Evolutionary conservation across 176 grass and related monocot species (phyloP), one percentile per base, ranked within the genome.

Genomic region (Alopecurus myosuroides): DNA sequence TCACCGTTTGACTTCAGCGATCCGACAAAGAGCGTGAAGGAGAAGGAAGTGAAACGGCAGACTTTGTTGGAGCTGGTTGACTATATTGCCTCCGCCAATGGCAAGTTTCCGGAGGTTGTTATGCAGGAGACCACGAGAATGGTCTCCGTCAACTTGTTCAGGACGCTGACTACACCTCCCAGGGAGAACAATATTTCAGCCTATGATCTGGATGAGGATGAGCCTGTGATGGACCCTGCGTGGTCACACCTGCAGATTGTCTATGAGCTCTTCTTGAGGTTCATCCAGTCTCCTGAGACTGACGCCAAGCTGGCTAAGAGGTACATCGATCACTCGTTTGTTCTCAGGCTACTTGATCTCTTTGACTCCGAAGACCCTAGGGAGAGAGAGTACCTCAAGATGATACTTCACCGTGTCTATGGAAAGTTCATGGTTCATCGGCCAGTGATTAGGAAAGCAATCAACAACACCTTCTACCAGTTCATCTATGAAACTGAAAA

Each of bases 401-500:
- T 88, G 91, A 94, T 97, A 69, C 85, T 97, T 49, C 94, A 97
- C 64, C 89, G 94, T 36, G 90, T 97, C 78, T 97, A 97, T 5
- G 94, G 94, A 63, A 97, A 97, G 75, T 97, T 97, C 89, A 97
- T 97, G 94, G 94, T 97, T 42, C 94, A 97, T 76, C 87, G 94
- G 0, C 94, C 94, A 20, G 89, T 86, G 46, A 94, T 97, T 78
- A 62, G 94, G 74, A 97, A 97, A 86, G 94, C 87, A 18, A 94
- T 97, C 63, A 94, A 88, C 74, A 92, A 97, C 64, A 97, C 93
- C 35, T 97, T 97, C 84, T 97, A 97, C 50, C 94, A 90, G 74
- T 97, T 94, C 64, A 92, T 94, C 78, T 97, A 93, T 75, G 94
- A 97, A 84, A 97, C 91, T 45, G 94, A 94, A 56, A 94, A 94